These are phyloP conservation scores for Tuctoria greenei DNA, from an alignment of 176 grass and related monocot species.

Conservation along the genomic window DNA sequence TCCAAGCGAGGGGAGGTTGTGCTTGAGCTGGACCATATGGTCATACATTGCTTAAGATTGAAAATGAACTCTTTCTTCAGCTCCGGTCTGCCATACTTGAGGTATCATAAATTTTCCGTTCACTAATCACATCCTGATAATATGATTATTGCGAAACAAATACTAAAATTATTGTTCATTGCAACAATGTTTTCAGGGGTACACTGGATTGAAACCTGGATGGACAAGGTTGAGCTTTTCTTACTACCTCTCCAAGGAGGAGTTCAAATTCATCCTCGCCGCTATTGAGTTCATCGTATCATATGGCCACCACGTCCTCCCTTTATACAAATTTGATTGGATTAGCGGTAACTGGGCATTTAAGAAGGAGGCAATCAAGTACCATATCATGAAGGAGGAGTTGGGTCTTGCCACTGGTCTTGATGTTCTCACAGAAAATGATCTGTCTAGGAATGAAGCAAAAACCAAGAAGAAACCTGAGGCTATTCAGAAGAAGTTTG, in stretches of 20 bases:
- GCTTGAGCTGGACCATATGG: constrained; percentile 71
- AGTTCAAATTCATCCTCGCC: too few relatives aligned
- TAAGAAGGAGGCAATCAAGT: too few relatives aligned
- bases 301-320: too few relatives aligned
- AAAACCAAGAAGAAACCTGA: constrained; percentile 4
- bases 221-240: too few relatives aligned
- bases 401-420: neutral
- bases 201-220: too few relatives aligned
- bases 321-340: too few relatives aligned
- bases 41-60: constrained; percentile 51
- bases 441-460: neutral
- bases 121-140: neutral
- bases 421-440: neutral
- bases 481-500: constrained; percentile 11
- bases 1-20: constrained; percentile 76
- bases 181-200: constrained; percentile 43
- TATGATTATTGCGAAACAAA: neutral
- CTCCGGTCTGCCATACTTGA: constrained; percentile 54
- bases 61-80: constrained; percentile 42
- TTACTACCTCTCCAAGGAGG: too few relatives aligned
- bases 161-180: neutral
- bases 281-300: too few relatives aligned
- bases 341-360: too few relatives aligned
- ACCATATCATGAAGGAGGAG: too few relatives aligned
- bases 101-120: neutral